Percentiles rank a stretch among this genome's conserved stretches.
phyloP scores from a whole-genome alignment of 192 early-diverging fungal species.

The Podila minutissima region DNA sequence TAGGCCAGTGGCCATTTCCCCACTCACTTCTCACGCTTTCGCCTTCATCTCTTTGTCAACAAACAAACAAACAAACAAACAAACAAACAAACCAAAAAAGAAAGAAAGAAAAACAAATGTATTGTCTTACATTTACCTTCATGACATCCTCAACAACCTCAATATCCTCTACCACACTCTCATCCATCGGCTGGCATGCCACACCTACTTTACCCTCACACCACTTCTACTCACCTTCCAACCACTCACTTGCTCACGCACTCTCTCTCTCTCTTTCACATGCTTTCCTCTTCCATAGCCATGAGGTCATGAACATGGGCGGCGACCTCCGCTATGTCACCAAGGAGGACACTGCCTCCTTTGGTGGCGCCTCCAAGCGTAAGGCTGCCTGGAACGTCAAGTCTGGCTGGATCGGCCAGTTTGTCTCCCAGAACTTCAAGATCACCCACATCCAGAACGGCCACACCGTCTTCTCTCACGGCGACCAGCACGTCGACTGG shows the following conservation, averaged over 20 bases:
- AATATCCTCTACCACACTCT: no score
- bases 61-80: no score
- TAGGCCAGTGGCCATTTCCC: no score
- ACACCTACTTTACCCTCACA: no score
- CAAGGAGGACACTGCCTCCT: conserved; percentile 37
- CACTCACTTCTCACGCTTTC: no score
- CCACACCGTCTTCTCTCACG: conserved; percentile 41
- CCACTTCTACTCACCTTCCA: background rate
- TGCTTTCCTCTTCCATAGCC: conserved; percentile 9
- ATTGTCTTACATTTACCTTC: background rate
- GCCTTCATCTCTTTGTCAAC: no score
- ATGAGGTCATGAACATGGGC: conserved; percentile 52
- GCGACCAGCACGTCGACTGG: conserved; percentile 44
- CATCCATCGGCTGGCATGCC: no score
- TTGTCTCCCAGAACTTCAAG: conserved; percentile 38
- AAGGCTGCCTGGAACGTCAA: conserved; percentile 42
- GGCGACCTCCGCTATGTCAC: conserved; percentile 41
- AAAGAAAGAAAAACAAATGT: background rate
- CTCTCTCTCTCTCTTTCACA: background rate
- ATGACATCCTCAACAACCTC: no score
- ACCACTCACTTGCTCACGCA: background rate
- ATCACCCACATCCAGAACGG: conserved; percentile 38
- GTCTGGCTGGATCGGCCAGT: conserved; percentile 36
- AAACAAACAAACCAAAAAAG: background rate
- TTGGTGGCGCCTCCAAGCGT: conserved; percentile 32